Evolutionary conservation across 1,284 basidiomycete species (phyloP).

Genomic region (Lentinula novae-zelandiae): DNA sequence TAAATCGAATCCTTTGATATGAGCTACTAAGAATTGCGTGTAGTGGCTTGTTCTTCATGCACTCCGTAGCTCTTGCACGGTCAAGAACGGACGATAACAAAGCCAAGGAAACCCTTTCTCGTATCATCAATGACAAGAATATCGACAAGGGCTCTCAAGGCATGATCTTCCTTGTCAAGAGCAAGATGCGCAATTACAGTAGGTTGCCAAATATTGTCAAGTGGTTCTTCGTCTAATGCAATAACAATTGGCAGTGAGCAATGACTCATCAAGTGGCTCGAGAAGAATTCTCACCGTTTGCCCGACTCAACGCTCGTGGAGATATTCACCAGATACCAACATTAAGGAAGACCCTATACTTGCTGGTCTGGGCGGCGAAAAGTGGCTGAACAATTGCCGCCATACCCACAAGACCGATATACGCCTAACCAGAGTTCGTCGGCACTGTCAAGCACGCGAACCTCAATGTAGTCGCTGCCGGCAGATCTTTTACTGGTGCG

Average conservation of each 20-base stretch:
- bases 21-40: background rate
- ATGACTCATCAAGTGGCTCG: constrained; percentile 3
- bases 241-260: background rate
- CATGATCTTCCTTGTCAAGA: background rate
- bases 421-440: background rate
- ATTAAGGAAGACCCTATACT: background rate
- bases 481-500: background rate
- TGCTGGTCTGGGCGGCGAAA: background rate
- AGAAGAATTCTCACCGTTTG: background rate
- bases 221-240: background rate
- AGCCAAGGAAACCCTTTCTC: background rate
- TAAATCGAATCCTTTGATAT: background rate
- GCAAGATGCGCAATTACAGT: background rate
- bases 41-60: background rate
- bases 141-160: background rate
- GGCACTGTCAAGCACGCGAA: background rate
- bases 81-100: constrained; percentile 2
- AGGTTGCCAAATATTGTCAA: background rate
- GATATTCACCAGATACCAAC: background rate
- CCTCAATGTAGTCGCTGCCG: background rate
- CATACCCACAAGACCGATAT: background rate
- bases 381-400: background rate
- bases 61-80: background rate
- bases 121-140: constrained; percentile 4
- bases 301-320: background rate